Evolutionary conservation across 2,329 filamentous ascomycete species (phyloP).

Genomic region (Colletotrichum scovillei): DNA sequence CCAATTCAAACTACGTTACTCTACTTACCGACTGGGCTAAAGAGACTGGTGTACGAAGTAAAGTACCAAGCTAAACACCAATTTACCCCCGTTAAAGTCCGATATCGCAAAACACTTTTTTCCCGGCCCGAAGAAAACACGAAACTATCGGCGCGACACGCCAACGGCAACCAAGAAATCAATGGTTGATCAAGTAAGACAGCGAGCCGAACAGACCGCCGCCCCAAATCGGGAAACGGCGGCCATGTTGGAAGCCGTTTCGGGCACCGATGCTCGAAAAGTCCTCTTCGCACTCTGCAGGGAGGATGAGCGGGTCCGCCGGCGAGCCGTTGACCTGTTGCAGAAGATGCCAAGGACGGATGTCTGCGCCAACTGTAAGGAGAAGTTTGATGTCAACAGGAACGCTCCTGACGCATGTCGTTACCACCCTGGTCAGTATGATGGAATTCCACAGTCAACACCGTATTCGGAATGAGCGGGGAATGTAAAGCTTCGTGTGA

Average conservation of each 20-base stretch:
- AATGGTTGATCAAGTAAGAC: not conserved
- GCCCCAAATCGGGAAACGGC: not conserved
- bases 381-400: not conserved
- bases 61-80: not conserved
- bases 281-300: not conserved
- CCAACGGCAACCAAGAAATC: not conserved
- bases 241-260: conserved; percentile 3
- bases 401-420: not conserved
- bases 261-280: not conserved
- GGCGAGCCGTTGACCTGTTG: not conserved
- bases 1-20: not conserved
- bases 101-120: not conserved
- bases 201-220: not conserved
- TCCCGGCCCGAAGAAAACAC: not conserved
- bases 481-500: not conserved
- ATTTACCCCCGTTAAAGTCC: not conserved
- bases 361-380: not conserved
- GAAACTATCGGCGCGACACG: not conserved
- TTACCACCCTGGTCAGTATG: not conserved
- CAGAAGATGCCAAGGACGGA: not conserved
- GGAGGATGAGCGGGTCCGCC: not conserved
- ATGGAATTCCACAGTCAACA: too few relatives aligned
- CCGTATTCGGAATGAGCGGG: not conserved
- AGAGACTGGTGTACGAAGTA: not conserved
- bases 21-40: not conserved